Evolutionary conservation across 208 protist genomes (phyloP).

Genomic region (Blastocrithidia nonstop): DNA sequence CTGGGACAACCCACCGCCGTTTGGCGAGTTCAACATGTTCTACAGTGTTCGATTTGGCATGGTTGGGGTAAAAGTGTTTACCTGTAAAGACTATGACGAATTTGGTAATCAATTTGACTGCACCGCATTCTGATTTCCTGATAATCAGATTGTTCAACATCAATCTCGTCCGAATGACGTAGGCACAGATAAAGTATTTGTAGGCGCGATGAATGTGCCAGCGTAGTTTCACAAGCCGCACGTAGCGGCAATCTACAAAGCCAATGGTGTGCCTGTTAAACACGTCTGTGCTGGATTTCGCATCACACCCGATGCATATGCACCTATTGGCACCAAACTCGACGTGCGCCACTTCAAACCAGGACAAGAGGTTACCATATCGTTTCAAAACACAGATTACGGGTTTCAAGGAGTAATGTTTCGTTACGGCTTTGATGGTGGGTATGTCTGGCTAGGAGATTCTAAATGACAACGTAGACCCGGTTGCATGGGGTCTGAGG

Average conservation of each 20-base stretch:
- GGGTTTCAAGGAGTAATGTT: constrained; percentile 88
- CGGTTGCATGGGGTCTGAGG: constrained; percentile 80
- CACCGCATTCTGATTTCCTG: constrained; percentile 87
- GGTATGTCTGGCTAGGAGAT: constrained; percentile 85
- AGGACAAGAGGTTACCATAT: constrained; percentile 85
- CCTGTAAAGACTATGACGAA: constrained; percentile 88
- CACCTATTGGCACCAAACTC: constrained; percentile 84
- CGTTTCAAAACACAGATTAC: constrained; percentile 87
- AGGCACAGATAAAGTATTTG: constrained; percentile 72
- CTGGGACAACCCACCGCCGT: constrained; percentile 87
- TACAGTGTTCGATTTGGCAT: constrained; percentile 87
- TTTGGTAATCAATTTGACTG: constrained; percentile 86
- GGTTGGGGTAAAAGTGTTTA: constrained; percentile 83
- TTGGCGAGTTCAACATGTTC: constrained; percentile 90
- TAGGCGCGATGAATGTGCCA: constrained; percentile 85
- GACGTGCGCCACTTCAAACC: constrained; percentile 89
- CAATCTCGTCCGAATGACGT: constrained; percentile 52
- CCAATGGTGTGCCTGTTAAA: constrained; percentile 80
- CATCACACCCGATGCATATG: constrained; percentile 84
- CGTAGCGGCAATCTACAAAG: constrained; percentile 80
- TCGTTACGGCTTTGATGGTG: constrained; percentile 85
- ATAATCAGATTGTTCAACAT: constrained; percentile 86
- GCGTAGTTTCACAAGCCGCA: constrained; percentile 87
- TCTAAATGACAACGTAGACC: constrained; percentile 86
- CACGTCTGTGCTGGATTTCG: constrained; percentile 70